Conservation (phyloP, 2,329 filamentous ascomycete genomes). For the Orbilia brochopaga region DNA sequence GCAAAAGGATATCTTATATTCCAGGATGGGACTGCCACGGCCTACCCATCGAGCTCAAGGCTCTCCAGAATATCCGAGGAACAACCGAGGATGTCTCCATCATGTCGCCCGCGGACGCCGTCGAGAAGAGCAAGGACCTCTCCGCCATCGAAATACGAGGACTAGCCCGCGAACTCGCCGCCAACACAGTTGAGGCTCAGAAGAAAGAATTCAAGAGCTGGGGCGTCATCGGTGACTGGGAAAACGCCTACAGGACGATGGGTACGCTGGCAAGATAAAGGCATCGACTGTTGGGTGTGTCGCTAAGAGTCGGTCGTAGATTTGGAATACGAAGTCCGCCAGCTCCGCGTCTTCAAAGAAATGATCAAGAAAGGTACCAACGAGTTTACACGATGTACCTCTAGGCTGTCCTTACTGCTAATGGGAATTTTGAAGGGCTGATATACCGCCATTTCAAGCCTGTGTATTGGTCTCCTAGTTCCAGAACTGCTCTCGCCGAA, state of each 20-base stretch:
- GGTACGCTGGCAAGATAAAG: slow-evolving; percentile 21
- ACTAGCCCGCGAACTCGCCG: slow-evolving; percentile 70
- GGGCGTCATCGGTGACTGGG: slow-evolving; percentile 82
- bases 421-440: slow-evolving; percentile 61
- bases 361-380: slow-evolving; percentile 67
- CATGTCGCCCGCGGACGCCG: slow-evolving; percentile 47
- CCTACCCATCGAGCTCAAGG: slow-evolving; percentile 94
- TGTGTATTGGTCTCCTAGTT: slow-evolving; percentile 85
- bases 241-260: slow-evolving; percentile 78
- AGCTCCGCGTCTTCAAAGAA: slow-evolving; percentile 75
- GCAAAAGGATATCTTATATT: slow-evolving; percentile 76
- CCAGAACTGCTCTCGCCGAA: slow-evolving; percentile 78
- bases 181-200: slow-evolving; percentile 72
- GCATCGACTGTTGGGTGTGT: not conserved
- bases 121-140: slow-evolving; percentile 58
- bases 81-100: slow-evolving; percentile 40
- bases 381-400: not conserved
- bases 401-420: not conserved
- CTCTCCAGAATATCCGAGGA: slow-evolving; percentile 67
- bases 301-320: slow-evolving; percentile 59
- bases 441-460: slow-evolving; percentile 81
- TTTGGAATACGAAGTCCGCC: slow-evolving; percentile 72
- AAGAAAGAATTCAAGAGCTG: slow-evolving; percentile 75
- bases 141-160: slow-evolving; percentile 67
- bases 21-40: slow-evolving; percentile 99